These are phyloP conservation scores for Epichloe scottii DNA, from an alignment of 2,329 filamentous ascomycete species.

Conservation along the genomic window DNA sequence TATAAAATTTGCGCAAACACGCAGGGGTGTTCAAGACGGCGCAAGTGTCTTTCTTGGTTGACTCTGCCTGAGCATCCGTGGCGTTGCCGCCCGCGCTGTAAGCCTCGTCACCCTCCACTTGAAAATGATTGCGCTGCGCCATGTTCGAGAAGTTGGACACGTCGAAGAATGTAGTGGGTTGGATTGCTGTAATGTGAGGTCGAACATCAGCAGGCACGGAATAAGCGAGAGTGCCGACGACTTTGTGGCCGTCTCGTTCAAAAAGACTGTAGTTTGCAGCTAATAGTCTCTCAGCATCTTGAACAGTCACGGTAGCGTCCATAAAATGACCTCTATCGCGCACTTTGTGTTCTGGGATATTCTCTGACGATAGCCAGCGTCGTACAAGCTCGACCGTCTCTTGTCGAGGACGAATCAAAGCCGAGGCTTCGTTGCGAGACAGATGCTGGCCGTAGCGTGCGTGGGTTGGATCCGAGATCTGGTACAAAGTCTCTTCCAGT, in stretches of 20 bases:
- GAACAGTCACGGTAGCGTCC: slow-evolving; percentile 27
- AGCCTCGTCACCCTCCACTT: background rate
- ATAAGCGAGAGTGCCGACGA: slow-evolving; percentile 26
- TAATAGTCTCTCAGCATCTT: slow-evolving; percentile 31
- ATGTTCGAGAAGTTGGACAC: background rate
- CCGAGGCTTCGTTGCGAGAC: slow-evolving; percentile 33
- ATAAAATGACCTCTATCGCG: slow-evolving; percentile 26
- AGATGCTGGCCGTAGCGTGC: slow-evolving; percentile 36
- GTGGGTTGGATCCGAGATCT: slow-evolving; percentile 36
- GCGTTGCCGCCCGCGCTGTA: background rate
- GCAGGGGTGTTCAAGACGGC: slow-evolving; percentile 28
- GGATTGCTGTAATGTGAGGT: slow-evolving; percentile 29
- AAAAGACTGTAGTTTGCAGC: slow-evolving; percentile 31
- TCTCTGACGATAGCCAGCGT: slow-evolving; percentile 31
- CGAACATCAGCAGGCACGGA: slow-evolving; percentile 23
- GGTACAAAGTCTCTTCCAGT: slow-evolving; percentile 31
- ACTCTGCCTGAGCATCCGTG: background rate
- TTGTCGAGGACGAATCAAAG: slow-evolving; percentile 31
- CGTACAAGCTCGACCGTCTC: slow-evolving; percentile 27
- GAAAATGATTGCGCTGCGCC: background rate
- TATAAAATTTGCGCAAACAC: slow-evolving; percentile 33
- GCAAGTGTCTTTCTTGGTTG: slow-evolving; percentile 16
- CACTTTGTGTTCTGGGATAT: slow-evolving; percentile 23
- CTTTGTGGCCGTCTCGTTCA: slow-evolving; percentile 24
- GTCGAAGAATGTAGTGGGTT: slow-evolving; percentile 30